Evolutionary conservation across 73 alveolate genomes (phyloP).

Genomic region (Loxodes magnus): DNA sequence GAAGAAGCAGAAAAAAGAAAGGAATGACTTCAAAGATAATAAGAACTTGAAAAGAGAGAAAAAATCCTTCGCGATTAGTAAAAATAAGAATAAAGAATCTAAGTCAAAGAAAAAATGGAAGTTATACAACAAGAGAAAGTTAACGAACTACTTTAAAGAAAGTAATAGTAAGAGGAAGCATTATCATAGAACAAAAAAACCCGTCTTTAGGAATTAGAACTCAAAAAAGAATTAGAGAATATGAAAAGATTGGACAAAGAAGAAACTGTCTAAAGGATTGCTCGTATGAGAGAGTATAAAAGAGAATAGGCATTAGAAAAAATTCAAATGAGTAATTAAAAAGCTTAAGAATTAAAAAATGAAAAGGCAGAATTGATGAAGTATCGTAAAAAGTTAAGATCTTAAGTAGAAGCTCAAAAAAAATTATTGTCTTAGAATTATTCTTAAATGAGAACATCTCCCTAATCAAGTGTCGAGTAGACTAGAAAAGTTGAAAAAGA

Average conservation of each 20-base stretch:
- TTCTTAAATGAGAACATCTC: not conserved
- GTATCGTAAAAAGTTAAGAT: not conserved
- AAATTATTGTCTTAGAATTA: not conserved
- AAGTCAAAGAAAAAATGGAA: not conserved
- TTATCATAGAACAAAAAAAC: not conserved
- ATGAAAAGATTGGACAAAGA: not conserved
- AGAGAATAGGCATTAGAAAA: not conserved
- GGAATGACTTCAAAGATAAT: not conserved
- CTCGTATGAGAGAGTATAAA: not conserved
- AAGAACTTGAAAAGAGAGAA: not conserved
- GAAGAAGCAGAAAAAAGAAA: not conserved
- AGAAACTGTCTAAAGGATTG: not conserved
- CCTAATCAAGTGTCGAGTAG: not conserved
- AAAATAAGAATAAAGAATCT: not conserved
- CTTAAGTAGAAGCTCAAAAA: not conserved
- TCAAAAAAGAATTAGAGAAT: conserved; percentile 3
- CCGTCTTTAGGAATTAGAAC: not conserved
- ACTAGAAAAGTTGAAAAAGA: too few relatives aligned
- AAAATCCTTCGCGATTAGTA: not conserved
- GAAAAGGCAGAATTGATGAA: not conserved
- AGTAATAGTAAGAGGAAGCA: not conserved
- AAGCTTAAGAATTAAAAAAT: not conserved
- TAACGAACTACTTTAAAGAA: not conserved
- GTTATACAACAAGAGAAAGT: not conserved
- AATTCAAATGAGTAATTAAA: not conserved